Conservation (phyloP, 129 eudicot genomes). For the Centella asiatica region DNA sequence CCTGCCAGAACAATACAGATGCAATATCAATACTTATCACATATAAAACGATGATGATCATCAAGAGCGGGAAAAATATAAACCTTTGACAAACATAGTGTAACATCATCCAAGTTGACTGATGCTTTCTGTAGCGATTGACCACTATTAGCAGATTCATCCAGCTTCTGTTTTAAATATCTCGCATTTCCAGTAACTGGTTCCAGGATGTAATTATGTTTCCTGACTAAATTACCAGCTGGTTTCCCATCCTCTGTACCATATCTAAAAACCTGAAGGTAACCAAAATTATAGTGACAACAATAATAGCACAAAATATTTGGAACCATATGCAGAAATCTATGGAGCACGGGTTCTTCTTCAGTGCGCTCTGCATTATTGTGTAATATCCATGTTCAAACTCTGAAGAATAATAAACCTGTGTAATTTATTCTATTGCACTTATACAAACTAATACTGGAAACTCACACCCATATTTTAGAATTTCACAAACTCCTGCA, state of each 20-base stretch:
- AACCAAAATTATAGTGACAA: neutral
- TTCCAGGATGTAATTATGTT: conserved; percentile 73
- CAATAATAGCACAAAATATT: neutral
- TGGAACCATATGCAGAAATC: conserved; percentile 8
- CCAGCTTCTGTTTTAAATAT: conserved; percentile 54
- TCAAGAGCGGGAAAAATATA: conserved; percentile 11
- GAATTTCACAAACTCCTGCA: too few relatives aligned
- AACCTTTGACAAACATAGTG: conserved; percentile 88
- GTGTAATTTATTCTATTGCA: too few relatives aligned
- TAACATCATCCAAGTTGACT: conserved; percentile 87
- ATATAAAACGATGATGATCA: neutral
- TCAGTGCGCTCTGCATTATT: too few relatives aligned
- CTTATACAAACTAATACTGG: too few relatives aligned
- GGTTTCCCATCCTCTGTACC: conserved; percentile 87
- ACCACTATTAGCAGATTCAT: conserved; percentile 34
- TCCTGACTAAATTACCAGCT: conserved; percentile 26
- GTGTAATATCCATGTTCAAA: too few relatives aligned
- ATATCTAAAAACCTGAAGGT: conserved; percentile 64
- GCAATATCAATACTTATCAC: conserved; percentile 4
- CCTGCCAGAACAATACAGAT: conserved; percentile 31
- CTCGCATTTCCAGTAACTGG: conserved; percentile 92
- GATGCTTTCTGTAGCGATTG: conserved; percentile 73
- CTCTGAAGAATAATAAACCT: too few relatives aligned
- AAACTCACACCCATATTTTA: too few relatives aligned
- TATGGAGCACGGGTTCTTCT: neutral